These are phyloP conservation scores for Umbelopsis ramanniana DNA, from an alignment of 192 early-diverging fungal species.

Conservation along the genomic window DNA sequence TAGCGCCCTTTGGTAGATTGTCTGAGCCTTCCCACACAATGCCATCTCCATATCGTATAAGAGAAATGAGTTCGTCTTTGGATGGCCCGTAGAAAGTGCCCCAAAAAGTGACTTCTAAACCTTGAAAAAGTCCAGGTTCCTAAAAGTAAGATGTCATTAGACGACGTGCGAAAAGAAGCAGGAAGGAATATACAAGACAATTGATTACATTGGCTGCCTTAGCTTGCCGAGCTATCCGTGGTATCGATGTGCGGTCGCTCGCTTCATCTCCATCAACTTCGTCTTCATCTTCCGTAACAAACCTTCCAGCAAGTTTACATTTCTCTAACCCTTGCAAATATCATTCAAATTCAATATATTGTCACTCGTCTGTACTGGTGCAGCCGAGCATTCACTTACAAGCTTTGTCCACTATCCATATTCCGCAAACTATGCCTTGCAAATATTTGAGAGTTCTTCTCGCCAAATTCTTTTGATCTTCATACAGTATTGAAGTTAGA, in stretches of 20 bases:
- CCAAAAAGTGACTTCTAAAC: background rate
- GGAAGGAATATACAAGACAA: no score
- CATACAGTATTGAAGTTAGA: background rate
- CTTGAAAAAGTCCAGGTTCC: background rate
- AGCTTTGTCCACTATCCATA: background rate
- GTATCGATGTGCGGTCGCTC: background rate
- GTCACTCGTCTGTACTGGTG: background rate
- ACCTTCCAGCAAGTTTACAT: conserved; percentile 11
- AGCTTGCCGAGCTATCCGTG: background rate
- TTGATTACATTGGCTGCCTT: background rate
- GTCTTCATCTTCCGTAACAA: conserved; percentile 1
- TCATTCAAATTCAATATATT: background rate
- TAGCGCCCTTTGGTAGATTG: background rate
- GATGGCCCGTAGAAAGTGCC: background rate
- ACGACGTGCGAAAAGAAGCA: background rate
- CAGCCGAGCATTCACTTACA: background rate
- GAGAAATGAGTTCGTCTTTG: background rate
- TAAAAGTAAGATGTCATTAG: background rate
- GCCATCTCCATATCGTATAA: background rate
- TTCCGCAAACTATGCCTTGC: conserved; percentile 12
- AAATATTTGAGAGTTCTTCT: conserved; percentile 15
- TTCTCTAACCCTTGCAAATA: conserved; percentile 5
- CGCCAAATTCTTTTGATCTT: background rate
- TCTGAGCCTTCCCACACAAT: background rate
- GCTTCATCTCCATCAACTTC: conserved; percentile 16